phyloP scores from a whole-genome alignment of 2,329 filamentous ascomycete genomes.

The Arthrobotrys musiformis region DNA sequence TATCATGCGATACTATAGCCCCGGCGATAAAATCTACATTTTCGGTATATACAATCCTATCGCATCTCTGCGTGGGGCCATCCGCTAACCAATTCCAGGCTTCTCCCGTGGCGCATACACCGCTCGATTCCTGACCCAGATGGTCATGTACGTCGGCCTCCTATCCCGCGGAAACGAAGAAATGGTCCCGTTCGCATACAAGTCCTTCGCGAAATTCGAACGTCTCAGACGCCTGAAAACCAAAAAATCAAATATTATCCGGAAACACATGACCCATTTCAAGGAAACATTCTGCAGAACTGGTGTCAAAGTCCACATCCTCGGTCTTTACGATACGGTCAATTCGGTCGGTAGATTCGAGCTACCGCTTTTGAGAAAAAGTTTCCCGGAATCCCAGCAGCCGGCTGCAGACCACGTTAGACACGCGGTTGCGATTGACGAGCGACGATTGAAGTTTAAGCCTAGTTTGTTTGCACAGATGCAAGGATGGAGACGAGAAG shows the following conservation, averaged over 20 bases:
- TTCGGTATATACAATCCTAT: conserved; percentile 65
- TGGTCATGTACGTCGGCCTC: conserved; percentile 84
- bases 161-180: conserved; percentile 85
- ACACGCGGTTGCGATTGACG: conserved; percentile 77
- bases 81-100: conserved; percentile 62
- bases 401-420: conserved; percentile 65
- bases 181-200: conserved; percentile 86
- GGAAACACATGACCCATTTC: conserved; percentile 77
- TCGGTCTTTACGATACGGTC: conserved; percentile 84
- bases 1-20: conserved; percentile 77
- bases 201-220: conserved; percentile 80
- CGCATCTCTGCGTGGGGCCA: conserved; percentile 66
- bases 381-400: conserved; percentile 75
- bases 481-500: conserved; percentile 57
- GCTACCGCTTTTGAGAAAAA: conserved; percentile 66
- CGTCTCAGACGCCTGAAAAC: conserved; percentile 47
- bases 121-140: conserved; percentile 80
- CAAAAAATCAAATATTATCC: conserved; percentile 44
- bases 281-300: conserved; percentile 82
- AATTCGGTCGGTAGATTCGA: conserved; percentile 84
- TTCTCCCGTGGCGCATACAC: conserved; percentile 80
- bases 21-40: conserved; percentile 64
- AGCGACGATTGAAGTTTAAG: conserved; percentile 75
- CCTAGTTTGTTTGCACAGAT: conserved; percentile 52
- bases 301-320: conserved; percentile 77